Conservation (phyloP, 2,329 filamentous ascomycete species). For the Diaporthe citriasiana region DNA sequence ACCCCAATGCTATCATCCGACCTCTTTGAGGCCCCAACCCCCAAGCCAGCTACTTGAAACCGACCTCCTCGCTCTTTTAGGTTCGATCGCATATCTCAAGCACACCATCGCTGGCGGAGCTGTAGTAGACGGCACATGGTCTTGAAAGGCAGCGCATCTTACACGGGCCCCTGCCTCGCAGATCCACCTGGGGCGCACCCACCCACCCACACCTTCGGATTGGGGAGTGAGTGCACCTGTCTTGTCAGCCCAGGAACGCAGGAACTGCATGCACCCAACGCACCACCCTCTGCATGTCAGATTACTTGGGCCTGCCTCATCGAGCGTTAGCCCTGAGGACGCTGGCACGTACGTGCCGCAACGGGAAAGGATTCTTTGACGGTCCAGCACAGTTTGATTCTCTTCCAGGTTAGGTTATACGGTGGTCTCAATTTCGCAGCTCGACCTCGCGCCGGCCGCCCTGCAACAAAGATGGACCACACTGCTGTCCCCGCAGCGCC, state of each 20-base stretch:
- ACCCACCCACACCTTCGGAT: conserved; percentile 23
- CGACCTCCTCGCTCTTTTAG: conserved; percentile 17
- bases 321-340: conserved; percentile 34
- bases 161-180: conserved; percentile 23
- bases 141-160: conserved; percentile 2
- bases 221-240: conserved; percentile 27
- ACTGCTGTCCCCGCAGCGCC: conserved; percentile 41
- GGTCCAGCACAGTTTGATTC: conserved; percentile 13
- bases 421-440: conserved; percentile 29
- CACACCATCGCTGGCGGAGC: neutral
- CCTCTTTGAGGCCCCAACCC: neutral
- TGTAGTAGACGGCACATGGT: conserved; percentile 22
- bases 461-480: conserved; percentile 39
- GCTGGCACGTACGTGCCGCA: conserved; percentile 26
- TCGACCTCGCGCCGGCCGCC: conserved; percentile 22
- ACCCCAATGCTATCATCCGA: conserved; percentile 16
- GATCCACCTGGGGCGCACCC: conserved; percentile 16
- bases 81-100: conserved; percentile 15
- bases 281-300: conserved; percentile 17
- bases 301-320: conserved; percentile 30
- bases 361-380: conserved; percentile 26
- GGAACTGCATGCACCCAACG: conserved; percentile 28
- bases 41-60: conserved; percentile 27
- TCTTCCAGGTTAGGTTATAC: neutral
- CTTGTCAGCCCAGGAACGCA: conserved; percentile 24